phyloP scores from a whole-genome alignment of 1,284 basidiomycete genomes.

The Apiotrichum gracile region DNA sequence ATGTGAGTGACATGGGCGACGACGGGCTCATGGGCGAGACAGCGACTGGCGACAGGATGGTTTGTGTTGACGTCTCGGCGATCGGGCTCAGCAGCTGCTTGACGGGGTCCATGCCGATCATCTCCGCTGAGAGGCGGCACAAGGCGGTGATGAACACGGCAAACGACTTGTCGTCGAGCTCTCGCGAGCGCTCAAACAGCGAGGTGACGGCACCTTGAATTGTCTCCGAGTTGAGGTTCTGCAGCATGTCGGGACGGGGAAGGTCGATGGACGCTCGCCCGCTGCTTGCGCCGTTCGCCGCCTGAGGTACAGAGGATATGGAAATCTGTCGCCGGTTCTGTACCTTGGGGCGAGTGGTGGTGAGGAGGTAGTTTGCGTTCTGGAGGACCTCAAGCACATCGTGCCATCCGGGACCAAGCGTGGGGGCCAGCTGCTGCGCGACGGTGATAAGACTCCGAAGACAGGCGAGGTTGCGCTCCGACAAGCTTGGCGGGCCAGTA shows the following conservation, averaged over 20 bases:
- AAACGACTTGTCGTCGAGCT: slow-evolving; percentile 76
- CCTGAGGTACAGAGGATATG: not conserved
- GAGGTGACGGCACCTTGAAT: slow-evolving; percentile 67
- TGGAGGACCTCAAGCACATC: slow-evolving; percentile 82
- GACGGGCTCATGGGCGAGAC: slow-evolving; percentile 1
- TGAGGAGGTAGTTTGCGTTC: slow-evolving; percentile 84
- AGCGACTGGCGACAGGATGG: not conserved
- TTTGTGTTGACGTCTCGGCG: slow-evolving; percentile 48
- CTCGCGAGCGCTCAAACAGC: slow-evolving; percentile 75
- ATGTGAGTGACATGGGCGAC: slow-evolving; percentile 6
- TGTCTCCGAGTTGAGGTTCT: slow-evolving; percentile 69
- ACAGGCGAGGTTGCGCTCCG: slow-evolving; percentile 84
- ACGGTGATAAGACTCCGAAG: slow-evolving; percentile 74
- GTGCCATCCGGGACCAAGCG: slow-evolving; percentile 83
- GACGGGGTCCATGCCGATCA: slow-evolving; percentile 69
- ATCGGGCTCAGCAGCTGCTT: slow-evolving; percentile 29
- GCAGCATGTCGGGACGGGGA: slow-evolving; percentile 22
- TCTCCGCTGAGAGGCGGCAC: slow-evolving; percentile 77
- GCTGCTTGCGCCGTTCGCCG: not conserved
- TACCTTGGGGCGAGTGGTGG: slow-evolving; percentile 36
- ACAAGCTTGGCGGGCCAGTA: slow-evolving; percentile 62
- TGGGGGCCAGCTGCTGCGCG: slow-evolving; percentile 74
- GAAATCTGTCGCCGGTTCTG: not conserved
- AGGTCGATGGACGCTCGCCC: slow-evolving; percentile 10
- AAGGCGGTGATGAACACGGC: slow-evolving; percentile 72